A percentile compares a stretch with the other conserved stretches of the same genome.
Evolutionary conservation across 805 yeast genomes (phyloP).

Genomic region (Huiozyma naganishii): DNA sequence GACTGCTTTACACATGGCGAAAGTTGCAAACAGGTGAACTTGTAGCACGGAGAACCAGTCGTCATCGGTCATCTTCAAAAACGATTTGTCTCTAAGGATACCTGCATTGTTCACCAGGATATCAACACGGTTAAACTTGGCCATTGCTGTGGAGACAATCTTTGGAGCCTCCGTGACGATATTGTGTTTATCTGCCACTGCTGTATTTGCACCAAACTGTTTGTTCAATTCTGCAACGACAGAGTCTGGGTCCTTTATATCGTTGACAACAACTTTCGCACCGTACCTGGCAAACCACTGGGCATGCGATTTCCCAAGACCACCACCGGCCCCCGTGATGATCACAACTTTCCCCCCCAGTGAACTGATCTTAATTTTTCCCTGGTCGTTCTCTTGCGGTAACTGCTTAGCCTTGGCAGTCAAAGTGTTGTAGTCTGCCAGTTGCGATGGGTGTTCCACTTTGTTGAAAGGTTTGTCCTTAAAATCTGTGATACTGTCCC

Average conservation of each 20-base stretch:
- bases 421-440: constrained; percentile 60
- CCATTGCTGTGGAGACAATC: constrained; percentile 68
- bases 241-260: constrained; percentile 60
- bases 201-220: constrained; percentile 58
- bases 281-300: constrained; percentile 78
- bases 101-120: constrained; percentile 90
- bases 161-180: constrained; percentile 66
- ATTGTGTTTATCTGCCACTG: constrained; percentile 75
- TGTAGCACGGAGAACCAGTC: constrained; percentile 76
- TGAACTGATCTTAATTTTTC: constrained; percentile 39
- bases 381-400: constrained; percentile 46
- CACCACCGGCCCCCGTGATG: constrained; percentile 92
- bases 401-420: constrained; percentile 41
- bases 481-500: constrained; percentile 54
- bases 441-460: constrained; percentile 56
- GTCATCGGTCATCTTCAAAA: constrained; percentile 68
- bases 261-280: constrained; percentile 91
- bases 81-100: constrained; percentile 80
- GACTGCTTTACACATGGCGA: constrained; percentile 70
- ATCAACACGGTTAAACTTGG: constrained; percentile 73
- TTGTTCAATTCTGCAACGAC: constrained; percentile 64
- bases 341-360: constrained; percentile 78
- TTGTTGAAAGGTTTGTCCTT: constrained; percentile 44
- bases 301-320: constrained; percentile 89
- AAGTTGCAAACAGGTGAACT: constrained; percentile 79